phyloP scores from a whole-genome alignment of 306 rosid species.

The Malus sylvestris region DNA sequence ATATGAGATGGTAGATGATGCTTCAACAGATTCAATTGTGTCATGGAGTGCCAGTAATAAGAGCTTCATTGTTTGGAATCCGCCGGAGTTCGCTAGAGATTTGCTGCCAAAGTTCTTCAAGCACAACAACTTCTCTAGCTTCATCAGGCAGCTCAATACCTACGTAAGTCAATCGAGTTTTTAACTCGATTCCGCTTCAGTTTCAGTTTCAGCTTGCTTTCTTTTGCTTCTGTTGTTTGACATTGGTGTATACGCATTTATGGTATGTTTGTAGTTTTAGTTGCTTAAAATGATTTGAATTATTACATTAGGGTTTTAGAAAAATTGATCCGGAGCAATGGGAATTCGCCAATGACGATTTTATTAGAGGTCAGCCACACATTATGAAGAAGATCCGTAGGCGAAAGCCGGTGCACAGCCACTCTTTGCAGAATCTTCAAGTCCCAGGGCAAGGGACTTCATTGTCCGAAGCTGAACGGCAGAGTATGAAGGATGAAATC shows the following conservation, averaged over 20 bases:
- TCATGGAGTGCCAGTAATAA: slow-evolving; percentile 61
- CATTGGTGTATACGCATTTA: background rate
- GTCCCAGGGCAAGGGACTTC: slow-evolving; percentile 48
- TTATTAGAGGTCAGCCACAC: slow-evolving; percentile 66
- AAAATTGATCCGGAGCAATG: slow-evolving; percentile 78
- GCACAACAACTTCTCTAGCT: slow-evolving; percentile 91
- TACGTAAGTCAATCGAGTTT: slow-evolving; percentile 53
- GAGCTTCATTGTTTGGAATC: slow-evolving; percentile 78
- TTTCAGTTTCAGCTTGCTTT: background rate
- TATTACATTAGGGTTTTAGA: slow-evolving; percentile 61
- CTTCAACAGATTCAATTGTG: slow-evolving; percentile 50
- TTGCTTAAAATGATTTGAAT: background rate
- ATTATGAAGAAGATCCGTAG: slow-evolving; percentile 72
- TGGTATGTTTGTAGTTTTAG: background rate
- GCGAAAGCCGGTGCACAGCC: slow-evolving; percentile 84
- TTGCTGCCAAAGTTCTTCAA: slow-evolving; percentile 72
- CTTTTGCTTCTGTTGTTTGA: background rate
- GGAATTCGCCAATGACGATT: slow-evolving; percentile 81
- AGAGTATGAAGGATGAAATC: slow-evolving; percentile 41
- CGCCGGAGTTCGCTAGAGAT: slow-evolving; percentile 51
- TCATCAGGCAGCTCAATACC: slow-evolving; percentile 86
- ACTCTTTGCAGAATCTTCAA: slow-evolving; percentile 56
- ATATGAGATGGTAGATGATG: slow-evolving; percentile 82
- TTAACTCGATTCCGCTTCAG: slow-evolving; percentile 7
- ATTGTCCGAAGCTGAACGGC: slow-evolving; percentile 46